phyloP scores from a whole-genome alignment of 345 rosid species.

The Citropsis articulata region DNA sequence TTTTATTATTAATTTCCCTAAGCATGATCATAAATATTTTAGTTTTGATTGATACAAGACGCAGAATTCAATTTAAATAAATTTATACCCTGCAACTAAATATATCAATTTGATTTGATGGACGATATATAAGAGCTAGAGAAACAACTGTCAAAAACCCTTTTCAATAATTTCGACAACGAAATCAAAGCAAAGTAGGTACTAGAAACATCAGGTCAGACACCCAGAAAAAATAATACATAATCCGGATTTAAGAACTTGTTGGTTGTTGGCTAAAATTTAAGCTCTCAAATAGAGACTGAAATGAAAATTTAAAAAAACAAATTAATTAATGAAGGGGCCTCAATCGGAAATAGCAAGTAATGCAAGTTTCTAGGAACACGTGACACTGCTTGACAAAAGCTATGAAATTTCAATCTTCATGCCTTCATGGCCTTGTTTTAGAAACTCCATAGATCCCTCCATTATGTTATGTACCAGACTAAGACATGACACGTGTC shows the following conservation, averaged over 20 bases:
- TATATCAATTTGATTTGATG: neutral
- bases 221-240: slow-evolving; percentile 3
- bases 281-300: neutral
- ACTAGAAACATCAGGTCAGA: slow-evolving; percentile 15
- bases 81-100: neutral
- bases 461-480: slow-evolving; percentile 19
- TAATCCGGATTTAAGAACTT: slow-evolving; percentile 15
- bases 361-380: slow-evolving; percentile 12
- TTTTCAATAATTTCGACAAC: neutral
- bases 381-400: slow-evolving; percentile 38
- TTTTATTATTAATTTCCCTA: too few species aligned
- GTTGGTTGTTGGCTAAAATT: slow-evolving; percentile 32
- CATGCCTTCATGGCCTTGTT: slow-evolving; percentile 14
- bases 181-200: neutral
- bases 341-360: neutral
- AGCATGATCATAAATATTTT: too few species aligned
- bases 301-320: neutral
- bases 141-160: slow-evolving; percentile 9
- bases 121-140: neutral
- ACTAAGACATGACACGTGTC: slow-evolving; percentile 53
- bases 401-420: slow-evolving; percentile 17
- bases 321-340: neutral
- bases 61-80: neutral
- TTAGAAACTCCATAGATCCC: neutral
- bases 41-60: neutral